Base-by-base conservation (phyloP, 768 basidiomycete species). In the Mycena capillaripes region DNA sequence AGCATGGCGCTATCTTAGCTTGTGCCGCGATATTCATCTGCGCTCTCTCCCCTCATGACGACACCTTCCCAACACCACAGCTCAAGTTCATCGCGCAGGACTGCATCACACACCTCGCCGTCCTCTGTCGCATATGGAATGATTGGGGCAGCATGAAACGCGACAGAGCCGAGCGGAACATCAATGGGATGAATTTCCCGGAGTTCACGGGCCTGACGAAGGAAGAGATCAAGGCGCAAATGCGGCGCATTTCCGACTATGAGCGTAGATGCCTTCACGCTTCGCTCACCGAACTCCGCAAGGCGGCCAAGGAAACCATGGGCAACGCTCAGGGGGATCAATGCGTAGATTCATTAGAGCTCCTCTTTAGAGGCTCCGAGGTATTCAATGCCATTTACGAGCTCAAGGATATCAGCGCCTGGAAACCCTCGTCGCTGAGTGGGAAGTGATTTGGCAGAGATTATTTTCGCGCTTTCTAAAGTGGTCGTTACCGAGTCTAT, bases 101-200 rank as follows among this genome's bases (percentile, higher is more conserved):
- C 53, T 55, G 53, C 53, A 55, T 55, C 30, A 55, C 53, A 9
- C 53, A 55, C 53, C 30, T 32, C 25, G 8, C 25, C 29, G 52
- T 53, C 52, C 25, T 53, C 16, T 55, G 53, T 55, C 53, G 53
- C 30, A 55, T 55, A 9, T 55, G 53, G 53, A 55, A 55, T 11
- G 53, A 32, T 29, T 55, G 53, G 53, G 53, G 30, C 30, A 55
- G 53, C 53, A 55, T 55, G 53, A 55, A 55, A 19, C 52, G 52
- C 19, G 52, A 53, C 52, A 16, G 10, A 11, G 52, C 52, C 14
- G 52, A 53, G 17, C 52, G 52, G 6, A 53, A 53, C 27, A 53
- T 53, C 27, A 53, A 7, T 16, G 52, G 52, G 27, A 53, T 53
- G 52, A 53, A 53, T 14, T 53, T 53, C 17, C 52, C 36, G 7